Evolutionary conservation across 495 filamentous ascomycete species (phyloP).

Genomic region (Aspergillus funiculosus): DNA sequence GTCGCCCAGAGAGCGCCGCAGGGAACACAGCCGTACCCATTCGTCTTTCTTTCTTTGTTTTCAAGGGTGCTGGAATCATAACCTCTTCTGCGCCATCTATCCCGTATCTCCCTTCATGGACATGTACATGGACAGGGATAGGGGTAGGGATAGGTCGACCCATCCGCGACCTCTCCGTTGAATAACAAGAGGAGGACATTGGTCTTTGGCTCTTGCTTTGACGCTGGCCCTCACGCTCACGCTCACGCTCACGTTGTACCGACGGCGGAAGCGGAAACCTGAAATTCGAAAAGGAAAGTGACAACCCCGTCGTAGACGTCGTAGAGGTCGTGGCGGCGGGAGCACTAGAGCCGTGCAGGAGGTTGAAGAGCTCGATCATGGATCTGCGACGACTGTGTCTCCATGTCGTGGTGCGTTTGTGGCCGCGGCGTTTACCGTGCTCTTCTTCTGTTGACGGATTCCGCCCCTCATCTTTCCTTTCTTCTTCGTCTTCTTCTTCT

Average conservation of each 20-base stretch:
- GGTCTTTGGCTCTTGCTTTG: not conserved
- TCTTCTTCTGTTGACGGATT: not conserved
- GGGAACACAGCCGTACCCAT: slow-evolving; percentile 16
- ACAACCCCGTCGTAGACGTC: not conserved
- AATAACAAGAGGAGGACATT: not conserved
- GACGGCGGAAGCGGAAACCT: slow-evolving; percentile 2
- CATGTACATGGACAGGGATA: too few species aligned
- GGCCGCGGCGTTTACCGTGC: not conserved
- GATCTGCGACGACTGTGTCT: slow-evolving; percentile 20
- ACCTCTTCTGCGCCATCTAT: too few species aligned
- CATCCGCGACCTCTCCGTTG: too few species aligned
- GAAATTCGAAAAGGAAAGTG: slow-evolving; percentile 6
- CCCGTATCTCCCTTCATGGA: too few species aligned
- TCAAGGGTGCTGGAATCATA: too few species aligned
- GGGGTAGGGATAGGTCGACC: too few species aligned
- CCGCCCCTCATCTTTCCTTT: not conserved
- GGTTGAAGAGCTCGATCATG: slow-evolving; percentile 21
- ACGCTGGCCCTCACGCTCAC: not conserved
- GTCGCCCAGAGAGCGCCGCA: not conserved
- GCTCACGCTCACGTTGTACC: not conserved
- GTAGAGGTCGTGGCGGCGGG: not conserved
- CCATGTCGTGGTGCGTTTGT: slow-evolving; percentile 12
- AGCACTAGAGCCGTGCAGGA: slow-evolving; percentile 1
- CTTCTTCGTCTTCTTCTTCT: not conserved
- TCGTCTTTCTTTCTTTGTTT: slow-evolving; percentile 13